phyloP scores from a whole-genome alignment of 768 basidiomycete species.

The Gloeophyllum trabeum region DNA sequence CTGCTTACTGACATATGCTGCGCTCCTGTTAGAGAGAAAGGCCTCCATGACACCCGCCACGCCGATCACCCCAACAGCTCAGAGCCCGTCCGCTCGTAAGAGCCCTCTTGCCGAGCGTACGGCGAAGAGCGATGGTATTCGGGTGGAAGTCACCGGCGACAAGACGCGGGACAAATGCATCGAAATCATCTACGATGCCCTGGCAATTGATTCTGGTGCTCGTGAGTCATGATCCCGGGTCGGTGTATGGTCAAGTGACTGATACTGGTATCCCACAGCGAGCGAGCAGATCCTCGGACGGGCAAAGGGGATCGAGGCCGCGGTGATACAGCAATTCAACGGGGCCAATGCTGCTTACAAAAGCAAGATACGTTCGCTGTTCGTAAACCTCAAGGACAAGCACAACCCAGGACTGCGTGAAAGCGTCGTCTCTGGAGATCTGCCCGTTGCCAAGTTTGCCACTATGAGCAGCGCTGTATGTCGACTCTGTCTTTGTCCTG shows the following conservation, averaged over 20 bases:
- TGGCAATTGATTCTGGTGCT: conserved; percentile 77
- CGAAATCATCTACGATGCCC: conserved; percentile 85
- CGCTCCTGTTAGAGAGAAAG: conserved; percentile 8
- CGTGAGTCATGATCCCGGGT: conserved; percentile 42
- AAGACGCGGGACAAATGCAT: conserved; percentile 77
- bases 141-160: conserved; percentile 47
- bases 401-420: conserved; percentile 81
- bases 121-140: conserved; percentile 63
- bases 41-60: conserved; percentile 7
- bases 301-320: conserved; percentile 62
- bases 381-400: conserved; percentile 92
- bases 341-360: conserved; percentile 44
- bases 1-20: not conserved
- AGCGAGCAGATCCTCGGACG: conserved; percentile 55
- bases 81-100: conserved; percentile 14
- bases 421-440: conserved; percentile 74
- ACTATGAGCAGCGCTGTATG: conserved; percentile 75
- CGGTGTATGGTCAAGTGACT: conserved; percentile 1
- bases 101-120: conserved; percentile 38
- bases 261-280: conserved; percentile 28
- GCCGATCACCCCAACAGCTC: conserved; percentile 10
- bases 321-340: conserved; percentile 36
- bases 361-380: conserved; percentile 76
- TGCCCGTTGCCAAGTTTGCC: conserved; percentile 57
- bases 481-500: not conserved